Evolutionary conservation across 345 rosid genomes (phyloP).

Genomic region (Gossypium longicalyx): DNA sequence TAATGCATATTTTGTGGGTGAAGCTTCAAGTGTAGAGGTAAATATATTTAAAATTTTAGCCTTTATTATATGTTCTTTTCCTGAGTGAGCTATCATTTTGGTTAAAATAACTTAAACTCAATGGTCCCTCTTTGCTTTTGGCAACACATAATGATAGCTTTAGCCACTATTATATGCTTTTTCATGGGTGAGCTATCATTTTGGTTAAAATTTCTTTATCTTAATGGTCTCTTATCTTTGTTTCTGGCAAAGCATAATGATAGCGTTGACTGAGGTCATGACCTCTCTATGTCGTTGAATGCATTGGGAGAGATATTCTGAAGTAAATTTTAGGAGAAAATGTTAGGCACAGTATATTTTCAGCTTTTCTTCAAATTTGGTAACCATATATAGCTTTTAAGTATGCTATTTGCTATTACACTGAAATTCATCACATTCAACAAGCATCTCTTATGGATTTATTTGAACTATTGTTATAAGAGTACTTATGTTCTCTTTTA

Average conservation of each 20-base stretch:
- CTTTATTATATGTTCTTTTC: too few relatives aligned
- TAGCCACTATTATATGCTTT: not conserved
- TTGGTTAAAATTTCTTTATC: not conserved
- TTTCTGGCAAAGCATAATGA: not conserved
- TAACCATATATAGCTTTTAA: not conserved
- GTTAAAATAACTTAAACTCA: too few relatives aligned
- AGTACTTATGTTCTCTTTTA: too few relatives aligned
- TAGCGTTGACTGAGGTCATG: not conserved
- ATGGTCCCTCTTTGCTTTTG: too few relatives aligned
- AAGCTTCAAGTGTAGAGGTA: not conserved
- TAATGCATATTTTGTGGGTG: not conserved
- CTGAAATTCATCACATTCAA: not conserved
- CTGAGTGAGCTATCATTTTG: too few relatives aligned
- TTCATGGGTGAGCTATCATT: not conserved
- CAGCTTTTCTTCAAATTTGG: not conserved
- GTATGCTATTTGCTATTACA: not conserved
- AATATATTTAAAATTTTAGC: not conserved
- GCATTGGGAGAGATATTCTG: not conserved
- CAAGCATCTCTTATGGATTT: too few relatives aligned
- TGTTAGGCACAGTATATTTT: not conserved
- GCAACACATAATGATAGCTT: too few relatives aligned
- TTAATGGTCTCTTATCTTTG: not conserved
- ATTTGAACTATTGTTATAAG: too few relatives aligned
- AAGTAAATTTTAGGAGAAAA: not conserved
- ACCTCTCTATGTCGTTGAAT: not conserved